Conservation (phyloP, 257 asterid genomes). For the Gynochthodes officinalis region DNA sequence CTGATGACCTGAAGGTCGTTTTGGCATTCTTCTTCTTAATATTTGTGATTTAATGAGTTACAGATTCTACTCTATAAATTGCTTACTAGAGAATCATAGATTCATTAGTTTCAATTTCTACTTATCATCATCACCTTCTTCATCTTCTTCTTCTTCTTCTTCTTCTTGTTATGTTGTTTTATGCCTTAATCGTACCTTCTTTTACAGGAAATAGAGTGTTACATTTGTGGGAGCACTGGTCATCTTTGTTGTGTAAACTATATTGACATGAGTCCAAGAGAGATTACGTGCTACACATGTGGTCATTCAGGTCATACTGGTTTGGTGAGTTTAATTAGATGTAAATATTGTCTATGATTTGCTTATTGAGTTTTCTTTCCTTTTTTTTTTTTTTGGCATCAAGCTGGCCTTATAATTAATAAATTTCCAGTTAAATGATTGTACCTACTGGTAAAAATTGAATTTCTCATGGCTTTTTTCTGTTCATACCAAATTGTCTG, state of each 20-base stretch:
- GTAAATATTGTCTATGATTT: not conserved
- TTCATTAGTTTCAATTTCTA: not conserved
- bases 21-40: not conserved
- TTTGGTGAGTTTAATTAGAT: constrained; percentile 52
- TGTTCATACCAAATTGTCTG: too few relatives aligned
- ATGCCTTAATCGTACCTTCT: not conserved
- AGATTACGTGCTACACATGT: constrained; percentile 79
- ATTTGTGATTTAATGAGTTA: not conserved
- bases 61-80: constrained; percentile 7
- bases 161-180: not conserved
- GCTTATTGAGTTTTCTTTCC: not conserved
- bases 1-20: constrained; percentile 77
- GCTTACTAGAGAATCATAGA: not conserved
- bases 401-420: not conserved
- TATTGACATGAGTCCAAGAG: constrained; percentile 47
- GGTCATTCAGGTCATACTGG: constrained; percentile 92
- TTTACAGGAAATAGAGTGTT: constrained; percentile 72
- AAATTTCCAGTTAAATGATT: not conserved
- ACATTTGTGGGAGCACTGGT: constrained; percentile 67
- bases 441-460: not conserved
- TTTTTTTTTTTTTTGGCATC: not conserved
- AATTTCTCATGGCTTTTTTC: not conserved
- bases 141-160: not conserved
- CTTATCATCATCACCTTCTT: not conserved
- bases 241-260: constrained; percentile 78